These are phyloP conservation scores for Talaromyces ruber DNA, from an alignment of 495 filamentous ascomycete species.

Conservation along the genomic window DNA sequence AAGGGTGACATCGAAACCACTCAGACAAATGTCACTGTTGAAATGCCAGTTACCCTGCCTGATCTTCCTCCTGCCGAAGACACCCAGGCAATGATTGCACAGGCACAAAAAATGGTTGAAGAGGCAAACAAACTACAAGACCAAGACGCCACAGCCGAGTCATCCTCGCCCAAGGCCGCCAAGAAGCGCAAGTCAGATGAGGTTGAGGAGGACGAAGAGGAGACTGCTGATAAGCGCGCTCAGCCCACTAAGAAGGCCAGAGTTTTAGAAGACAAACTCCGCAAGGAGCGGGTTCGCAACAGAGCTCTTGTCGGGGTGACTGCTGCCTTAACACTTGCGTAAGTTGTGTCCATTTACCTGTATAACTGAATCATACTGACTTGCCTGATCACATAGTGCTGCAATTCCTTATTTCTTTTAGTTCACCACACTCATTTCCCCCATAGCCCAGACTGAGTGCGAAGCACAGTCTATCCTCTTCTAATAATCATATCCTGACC, in stretches of 20 bases:
- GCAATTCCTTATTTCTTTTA: constrained; percentile 42
- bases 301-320: constrained; percentile 77
- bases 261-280: constrained; percentile 64
- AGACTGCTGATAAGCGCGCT: constrained; percentile 35
- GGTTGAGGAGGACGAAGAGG: constrained; percentile 44
- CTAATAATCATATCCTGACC: constrained; percentile 2
- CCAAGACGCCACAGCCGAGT: constrained; percentile 23
- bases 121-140: constrained; percentile 57
- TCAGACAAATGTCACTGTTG: constrained; percentile 70
- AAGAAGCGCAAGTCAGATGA: constrained; percentile 81
- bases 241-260: constrained; percentile 64
- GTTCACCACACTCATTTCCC: background rate
- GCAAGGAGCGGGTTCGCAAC: constrained; percentile 73
- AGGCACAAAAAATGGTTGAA: constrained; percentile 85
- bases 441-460: background rate
- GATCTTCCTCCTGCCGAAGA: constrained; percentile 66
- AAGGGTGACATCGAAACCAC: constrained; percentile 55
- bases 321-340: constrained; percentile 83
- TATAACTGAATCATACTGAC: background rate
- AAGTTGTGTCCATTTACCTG: constrained; percentile 29
- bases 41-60: constrained; percentile 58
- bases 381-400: constrained; percentile 26
- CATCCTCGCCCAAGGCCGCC: constrained; percentile 35
- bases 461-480: background rate
- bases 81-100: constrained; percentile 70